A percentile compares a stretch with the other conserved stretches of the same genome.
Evolutionary conservation across 306 rosid species (phyloP).

Genomic region (Malus sylvestris): DNA sequence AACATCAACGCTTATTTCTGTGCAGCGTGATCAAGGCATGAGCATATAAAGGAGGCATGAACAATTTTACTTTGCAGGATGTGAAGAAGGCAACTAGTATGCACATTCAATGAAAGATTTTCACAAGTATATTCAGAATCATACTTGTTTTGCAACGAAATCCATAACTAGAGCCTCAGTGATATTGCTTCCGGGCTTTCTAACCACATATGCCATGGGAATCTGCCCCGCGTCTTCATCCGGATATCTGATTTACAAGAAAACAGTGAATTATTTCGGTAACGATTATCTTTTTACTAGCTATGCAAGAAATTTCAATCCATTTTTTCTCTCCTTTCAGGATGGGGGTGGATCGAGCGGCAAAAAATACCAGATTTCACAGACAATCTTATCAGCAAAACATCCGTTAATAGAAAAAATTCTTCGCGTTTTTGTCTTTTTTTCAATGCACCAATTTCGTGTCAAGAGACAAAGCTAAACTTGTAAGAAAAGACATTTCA

Average conservation of each 20-base stretch:
- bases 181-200: constrained; percentile 65
- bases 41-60: too few species aligned
- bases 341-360: not conserved
- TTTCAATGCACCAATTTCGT: not conserved
- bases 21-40: too few species aligned
- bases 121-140: not conserved
- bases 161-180: constrained; percentile 49
- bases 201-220: constrained; percentile 87
- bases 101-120: not conserved
- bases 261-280: not conserved
- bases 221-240: constrained; percentile 82
- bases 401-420: not conserved
- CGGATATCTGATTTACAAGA: constrained; percentile 49
- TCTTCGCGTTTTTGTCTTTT: not conserved
- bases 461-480: too few species aligned
- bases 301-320: not conserved
- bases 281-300: not conserved
- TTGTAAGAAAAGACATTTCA: not conserved
- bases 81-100: not conserved
- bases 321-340: not conserved
- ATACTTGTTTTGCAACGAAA: constrained; percentile 66
- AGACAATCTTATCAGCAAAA: not conserved
- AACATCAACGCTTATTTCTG: too few species aligned
- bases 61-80: not conserved
- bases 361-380: not conserved